Evolutionary conservation across 345 rosid genomes (phyloP).

Genomic region (Populus davidiana): DNA sequence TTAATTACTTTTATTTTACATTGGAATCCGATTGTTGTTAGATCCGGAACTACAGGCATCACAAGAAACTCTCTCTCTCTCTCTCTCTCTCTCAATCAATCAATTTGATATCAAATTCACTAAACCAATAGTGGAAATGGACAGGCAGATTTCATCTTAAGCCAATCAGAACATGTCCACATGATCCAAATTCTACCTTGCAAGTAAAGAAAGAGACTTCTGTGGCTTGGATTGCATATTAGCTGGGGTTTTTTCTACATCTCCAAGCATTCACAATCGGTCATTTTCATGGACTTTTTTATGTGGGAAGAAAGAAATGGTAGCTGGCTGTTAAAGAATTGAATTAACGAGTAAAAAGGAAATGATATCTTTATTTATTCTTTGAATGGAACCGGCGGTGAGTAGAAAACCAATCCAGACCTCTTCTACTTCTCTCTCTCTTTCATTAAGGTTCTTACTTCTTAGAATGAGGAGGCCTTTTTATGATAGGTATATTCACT

Average conservation of each 20-base stretch:
- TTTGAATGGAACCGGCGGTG: background rate
- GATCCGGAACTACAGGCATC: slow-evolving; percentile 31
- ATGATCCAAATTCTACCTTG: slow-evolving; percentile 29
- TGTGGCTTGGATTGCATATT: slow-evolving; percentile 33
- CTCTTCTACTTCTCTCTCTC: background rate
- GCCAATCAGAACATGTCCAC: slow-evolving; percentile 11
- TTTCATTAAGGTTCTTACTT: background rate
- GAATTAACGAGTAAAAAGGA: background rate
- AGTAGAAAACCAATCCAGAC: slow-evolving; percentile 5
- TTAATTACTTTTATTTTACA: background rate
- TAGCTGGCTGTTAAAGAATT: slow-evolving; percentile 13
- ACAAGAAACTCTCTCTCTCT: background rate
- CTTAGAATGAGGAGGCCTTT: background rate
- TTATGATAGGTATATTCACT: slow-evolving; percentile 10
- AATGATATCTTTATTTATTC: background rate
- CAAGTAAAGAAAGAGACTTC: slow-evolving; percentile 42
- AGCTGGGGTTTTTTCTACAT: slow-evolving; percentile 3
- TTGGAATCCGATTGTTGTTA: slow-evolving; percentile 34
- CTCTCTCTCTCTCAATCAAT: background rate
- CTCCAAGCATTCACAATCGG: slow-evolving; percentile 27
- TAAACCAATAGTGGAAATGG: slow-evolving; percentile 12
- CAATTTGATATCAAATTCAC: background rate
- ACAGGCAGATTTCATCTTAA: slow-evolving; percentile 10
- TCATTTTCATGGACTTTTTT: slow-evolving; percentile 46
- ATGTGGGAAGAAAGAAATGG: slow-evolving; percentile 7